Percentiles rank a stretch among this genome's conserved stretches.
Conservation (phyloP, 1,139 yeast species). For the Groenewaldozyma auringiensis region DNA sequence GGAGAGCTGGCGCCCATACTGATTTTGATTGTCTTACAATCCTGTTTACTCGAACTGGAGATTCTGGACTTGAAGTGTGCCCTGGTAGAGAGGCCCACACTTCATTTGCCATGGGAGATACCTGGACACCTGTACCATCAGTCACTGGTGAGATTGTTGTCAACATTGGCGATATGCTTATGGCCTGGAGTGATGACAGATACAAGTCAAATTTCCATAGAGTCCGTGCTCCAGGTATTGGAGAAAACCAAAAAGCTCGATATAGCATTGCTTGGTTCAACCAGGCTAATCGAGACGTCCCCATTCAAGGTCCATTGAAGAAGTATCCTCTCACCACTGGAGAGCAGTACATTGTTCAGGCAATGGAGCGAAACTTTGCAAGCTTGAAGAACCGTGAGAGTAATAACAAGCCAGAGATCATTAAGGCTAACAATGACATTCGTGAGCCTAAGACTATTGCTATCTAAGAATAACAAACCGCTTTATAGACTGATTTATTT, state of each 20-base stretch:
- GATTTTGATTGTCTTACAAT: constrained; percentile 8
- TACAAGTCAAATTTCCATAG: constrained; percentile 12
- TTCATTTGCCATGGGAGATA: constrained; percentile 18
- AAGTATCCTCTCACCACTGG: constrained; percentile 5
- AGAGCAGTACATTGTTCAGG: constrained; percentile 3
- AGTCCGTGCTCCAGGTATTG: constrained; percentile 23
- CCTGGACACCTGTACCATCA: constrained; percentile 20
- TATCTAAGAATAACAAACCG: background rate
- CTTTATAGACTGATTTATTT: no score
- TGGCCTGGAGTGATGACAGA: constrained; percentile 12
- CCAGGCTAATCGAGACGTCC: constrained; percentile 28
- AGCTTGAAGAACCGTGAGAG: background rate
- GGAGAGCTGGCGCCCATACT: constrained; percentile 8
- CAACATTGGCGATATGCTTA: constrained; percentile 12
- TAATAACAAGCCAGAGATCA: background rate
- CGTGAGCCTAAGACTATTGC: background rate
- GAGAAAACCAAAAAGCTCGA: constrained; percentile 32
- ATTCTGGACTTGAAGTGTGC: constrained; percentile 7
- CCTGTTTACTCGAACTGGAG: constrained; percentile 7
- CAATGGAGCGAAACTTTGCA: constrained; percentile 4
- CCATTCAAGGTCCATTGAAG: constrained; percentile 17
- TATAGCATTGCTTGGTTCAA: constrained; percentile 25
- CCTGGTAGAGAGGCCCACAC: constrained; percentile 8
- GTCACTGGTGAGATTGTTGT: constrained; percentile 8
- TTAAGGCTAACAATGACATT: background rate